Percentiles rank a stretch among this genome's conserved stretches.
These are phyloP conservation scores for Lagenaria siceraria DNA, from an alignment of 306 rosid species.

Conservation along the genomic window DNA sequence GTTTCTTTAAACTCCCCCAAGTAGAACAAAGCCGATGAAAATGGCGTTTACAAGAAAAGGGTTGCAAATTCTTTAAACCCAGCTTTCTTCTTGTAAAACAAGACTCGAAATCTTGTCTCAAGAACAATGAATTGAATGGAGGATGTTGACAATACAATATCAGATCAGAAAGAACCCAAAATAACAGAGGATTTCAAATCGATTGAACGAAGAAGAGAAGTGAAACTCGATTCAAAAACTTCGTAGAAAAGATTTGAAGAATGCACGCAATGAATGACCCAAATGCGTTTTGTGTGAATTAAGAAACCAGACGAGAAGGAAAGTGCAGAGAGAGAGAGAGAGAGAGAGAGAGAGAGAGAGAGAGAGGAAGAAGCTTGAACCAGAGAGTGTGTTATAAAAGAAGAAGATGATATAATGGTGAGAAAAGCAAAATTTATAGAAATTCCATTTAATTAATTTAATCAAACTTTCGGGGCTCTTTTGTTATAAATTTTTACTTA, in stretches of 20 bases:
- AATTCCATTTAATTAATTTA: not conserved
- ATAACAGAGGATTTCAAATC: not conserved
- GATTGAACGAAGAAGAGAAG: conserved; percentile 3
- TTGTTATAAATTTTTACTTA: not conserved
- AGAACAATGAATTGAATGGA: not conserved
- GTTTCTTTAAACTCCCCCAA: not conserved
- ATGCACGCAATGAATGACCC: conserved; percentile 16
- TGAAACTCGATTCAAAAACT: conserved; percentile 18
- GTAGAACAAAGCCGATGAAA: not conserved
- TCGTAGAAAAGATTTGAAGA: conserved; percentile 10
- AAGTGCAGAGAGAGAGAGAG: not conserved
- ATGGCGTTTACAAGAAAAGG: not conserved
- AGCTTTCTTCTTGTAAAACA: not conserved
- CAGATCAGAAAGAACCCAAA: not conserved
- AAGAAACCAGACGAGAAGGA: conserved; percentile 37
- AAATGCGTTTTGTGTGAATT: conserved; percentile 21
- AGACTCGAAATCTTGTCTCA: not conserved
- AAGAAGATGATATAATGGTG: not conserved
- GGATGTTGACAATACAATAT: not conserved
- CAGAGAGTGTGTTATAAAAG: conserved; percentile 1
- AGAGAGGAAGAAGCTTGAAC: conserved; percentile 1
- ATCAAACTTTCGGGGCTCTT: not conserved
- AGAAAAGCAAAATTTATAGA: not conserved
- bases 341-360: not conserved
- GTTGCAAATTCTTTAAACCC: not conserved